These are phyloP conservation scores for Pichia nanzhaoensis DNA, from an alignment of 805 yeast species.

Conservation along the genomic window DNA sequence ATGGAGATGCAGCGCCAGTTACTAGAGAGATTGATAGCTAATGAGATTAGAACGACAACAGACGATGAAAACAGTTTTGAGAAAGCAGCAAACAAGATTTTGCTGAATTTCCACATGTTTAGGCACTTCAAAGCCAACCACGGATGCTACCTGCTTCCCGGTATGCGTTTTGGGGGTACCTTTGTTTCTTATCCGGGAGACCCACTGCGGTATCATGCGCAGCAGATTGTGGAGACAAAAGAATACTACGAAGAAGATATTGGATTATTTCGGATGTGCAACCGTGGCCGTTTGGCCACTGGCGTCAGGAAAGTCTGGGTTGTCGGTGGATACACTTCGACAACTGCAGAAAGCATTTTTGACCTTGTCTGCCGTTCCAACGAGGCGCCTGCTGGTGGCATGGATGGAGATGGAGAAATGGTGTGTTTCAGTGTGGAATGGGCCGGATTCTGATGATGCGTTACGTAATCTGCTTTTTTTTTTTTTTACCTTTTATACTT, in stretches of 20 bases:
- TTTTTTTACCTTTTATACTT: no score
- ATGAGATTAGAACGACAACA: conserved; percentile 1
- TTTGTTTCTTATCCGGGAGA: conserved; percentile 93
- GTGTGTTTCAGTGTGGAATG: conserved; percentile 76
- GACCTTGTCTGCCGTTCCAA: no score
- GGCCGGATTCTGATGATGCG: conserved; percentile 71
- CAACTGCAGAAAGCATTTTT: not conserved
- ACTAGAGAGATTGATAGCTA: conserved; percentile 4
- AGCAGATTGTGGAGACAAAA: conserved; percentile 56
- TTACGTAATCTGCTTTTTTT: no score
- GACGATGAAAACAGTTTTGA: not conserved
- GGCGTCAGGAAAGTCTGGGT: conserved; percentile 86
- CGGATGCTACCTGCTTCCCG: conserved; percentile 61
- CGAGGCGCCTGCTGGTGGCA: not conserved
- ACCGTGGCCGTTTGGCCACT: conserved; percentile 89
- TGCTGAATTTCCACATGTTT: conserved; percentile 18
- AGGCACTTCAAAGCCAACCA: conserved; percentile 15
- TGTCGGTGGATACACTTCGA: conserved; percentile 34
- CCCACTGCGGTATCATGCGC: conserved; percentile 86
- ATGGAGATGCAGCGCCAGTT: not conserved
- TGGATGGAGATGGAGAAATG: conserved; percentile 22
- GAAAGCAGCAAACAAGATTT: conserved; percentile 7
- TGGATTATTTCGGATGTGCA: conserved; percentile 52
- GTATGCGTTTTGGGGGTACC: conserved; percentile 84
- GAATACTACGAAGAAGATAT: conserved; percentile 45